phyloP scores from a whole-genome alignment of 169 alveolate species.

The Perkinsus marinus region DNA sequence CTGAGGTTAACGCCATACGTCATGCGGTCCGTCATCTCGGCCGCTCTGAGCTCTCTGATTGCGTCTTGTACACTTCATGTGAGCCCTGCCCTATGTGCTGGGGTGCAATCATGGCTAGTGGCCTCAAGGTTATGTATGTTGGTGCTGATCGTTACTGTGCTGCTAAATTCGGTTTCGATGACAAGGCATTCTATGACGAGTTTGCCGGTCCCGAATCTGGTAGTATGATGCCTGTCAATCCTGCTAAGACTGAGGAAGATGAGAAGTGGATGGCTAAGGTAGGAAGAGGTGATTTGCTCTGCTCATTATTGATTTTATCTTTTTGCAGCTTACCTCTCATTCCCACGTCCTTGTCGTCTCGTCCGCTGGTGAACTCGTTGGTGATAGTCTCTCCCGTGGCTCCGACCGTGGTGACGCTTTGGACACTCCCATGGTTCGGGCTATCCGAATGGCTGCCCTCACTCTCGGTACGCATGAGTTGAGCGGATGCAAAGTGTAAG shows the following conservation, averaged over 20 bases:
- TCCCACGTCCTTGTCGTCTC: neutral
- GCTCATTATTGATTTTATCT: neutral
- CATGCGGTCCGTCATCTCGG: neutral
- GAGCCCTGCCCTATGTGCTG: constrained; percentile 8
- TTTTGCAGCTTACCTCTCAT: neutral
- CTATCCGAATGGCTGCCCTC: neutral
- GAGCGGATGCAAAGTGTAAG: neutral
- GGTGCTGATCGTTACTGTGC: constrained; percentile 2
- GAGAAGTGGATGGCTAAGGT: neutral
- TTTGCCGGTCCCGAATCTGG: neutral
- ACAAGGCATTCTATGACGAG: neutral
- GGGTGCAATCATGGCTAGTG: constrained; percentile 1
- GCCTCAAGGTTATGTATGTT: neutral
- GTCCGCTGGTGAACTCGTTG: neutral
- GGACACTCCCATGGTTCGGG: neutral
- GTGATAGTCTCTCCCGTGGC: neutral
- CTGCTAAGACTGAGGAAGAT: neutral
- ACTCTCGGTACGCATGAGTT: neutral
- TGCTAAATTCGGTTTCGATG: neutral
- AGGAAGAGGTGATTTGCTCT: neutral
- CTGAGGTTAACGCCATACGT: neutral
- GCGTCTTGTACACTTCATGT: neutral
- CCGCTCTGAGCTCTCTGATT: neutral
- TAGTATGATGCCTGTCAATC: neutral
- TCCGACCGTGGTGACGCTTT: neutral